These are phyloP conservation scores for Globisporangium acanthophoron DNA, from an alignment of 352 stramenopile genomes.

Conservation along the genomic window DNA sequence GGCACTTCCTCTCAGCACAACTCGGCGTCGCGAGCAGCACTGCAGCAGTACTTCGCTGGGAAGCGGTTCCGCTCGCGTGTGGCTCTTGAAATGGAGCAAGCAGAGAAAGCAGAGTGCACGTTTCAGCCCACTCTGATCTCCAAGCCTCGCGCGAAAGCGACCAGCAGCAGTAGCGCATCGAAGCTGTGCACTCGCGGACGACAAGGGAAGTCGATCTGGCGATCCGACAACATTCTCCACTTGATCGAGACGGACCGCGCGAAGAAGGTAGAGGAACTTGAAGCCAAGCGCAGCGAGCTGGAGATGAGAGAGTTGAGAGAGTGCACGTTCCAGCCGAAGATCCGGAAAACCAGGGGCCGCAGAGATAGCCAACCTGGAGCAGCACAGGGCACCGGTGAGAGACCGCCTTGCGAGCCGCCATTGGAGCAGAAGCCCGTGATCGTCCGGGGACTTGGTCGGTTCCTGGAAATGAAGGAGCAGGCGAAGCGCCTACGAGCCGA, in stretches of 20 bases:
- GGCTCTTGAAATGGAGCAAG: slow-evolving; percentile 59
- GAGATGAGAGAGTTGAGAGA: slow-evolving; percentile 67
- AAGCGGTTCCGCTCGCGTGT: slow-evolving; percentile 69
- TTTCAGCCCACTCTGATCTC: slow-evolving; percentile 50
- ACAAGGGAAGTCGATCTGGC: slow-evolving; percentile 32
- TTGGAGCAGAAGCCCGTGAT: slow-evolving; percentile 66
- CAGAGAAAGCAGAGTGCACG: slow-evolving; percentile 62
- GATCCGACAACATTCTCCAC: slow-evolving; percentile 61
- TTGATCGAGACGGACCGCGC: slow-evolving; percentile 57
- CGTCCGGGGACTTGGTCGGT: slow-evolving; percentile 69
- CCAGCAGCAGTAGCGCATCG: slow-evolving; percentile 29
- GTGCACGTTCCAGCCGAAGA: slow-evolving; percentile 80
- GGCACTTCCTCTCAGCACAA: background rate
- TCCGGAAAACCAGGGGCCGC: slow-evolving; percentile 15
- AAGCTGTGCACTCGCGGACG: slow-evolving; percentile 29
- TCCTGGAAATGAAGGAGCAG: slow-evolving; percentile 68
- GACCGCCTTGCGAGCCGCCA: too few species aligned
- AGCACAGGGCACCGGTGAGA: too few species aligned
- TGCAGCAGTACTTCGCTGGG: slow-evolving; percentile 55
- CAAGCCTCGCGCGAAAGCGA: too few species aligned
- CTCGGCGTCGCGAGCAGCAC: slow-evolving; percentile 18
- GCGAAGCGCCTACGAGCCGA: slow-evolving; percentile 66
- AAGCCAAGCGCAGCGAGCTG: slow-evolving; percentile 48
- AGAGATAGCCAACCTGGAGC: slow-evolving; percentile 6
- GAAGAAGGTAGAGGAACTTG: slow-evolving; percentile 48